Percentiles rank a stretch among this genome's conserved stretches.
Conservation (phyloP, 176 grass and related monocot genomes). For the Otatea glauca region DNA sequence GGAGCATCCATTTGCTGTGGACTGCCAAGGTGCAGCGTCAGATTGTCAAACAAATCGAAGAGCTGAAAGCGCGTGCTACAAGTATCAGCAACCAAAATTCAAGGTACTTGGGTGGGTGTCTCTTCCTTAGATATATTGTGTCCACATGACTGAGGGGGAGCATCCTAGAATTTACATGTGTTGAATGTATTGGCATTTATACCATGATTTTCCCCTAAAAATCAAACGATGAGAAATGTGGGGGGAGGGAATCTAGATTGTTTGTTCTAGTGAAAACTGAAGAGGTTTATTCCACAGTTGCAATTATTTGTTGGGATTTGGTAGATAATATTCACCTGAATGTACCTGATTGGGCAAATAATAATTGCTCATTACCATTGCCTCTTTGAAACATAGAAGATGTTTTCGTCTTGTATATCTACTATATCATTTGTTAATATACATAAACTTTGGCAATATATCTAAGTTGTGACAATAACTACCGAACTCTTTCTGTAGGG, state of each 20-base stretch:
- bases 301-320: neutral
- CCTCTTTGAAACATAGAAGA: neutral
- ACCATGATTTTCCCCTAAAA: neutral
- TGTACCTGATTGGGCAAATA: neutral
- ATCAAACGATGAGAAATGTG: neutral
- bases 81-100: slow-evolving; percentile 39
- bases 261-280: neutral
- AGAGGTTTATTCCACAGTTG: neutral
- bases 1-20: neutral
- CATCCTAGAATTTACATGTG: too few relatives aligned
- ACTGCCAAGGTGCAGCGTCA: neutral
- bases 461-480: neutral
- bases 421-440: neutral
- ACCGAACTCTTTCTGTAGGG: neutral
- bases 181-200: neutral
- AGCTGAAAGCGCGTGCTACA: slow-evolving; percentile 28
- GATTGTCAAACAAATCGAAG: slow-evolving; percentile 44
- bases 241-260: neutral
- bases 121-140: neutral
- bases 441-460: neutral
- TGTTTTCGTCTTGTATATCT: neutral
- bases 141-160: neutral
- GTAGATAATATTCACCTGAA: neutral
- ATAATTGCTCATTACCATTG: neutral
- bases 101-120: slow-evolving; percentile 6